A percentile compares a stretch with the other conserved stretches of the same genome.
Conservation (phyloP, 2,329 filamentous ascomycete genomes). For the Rachicladosporium sp. region DNA sequence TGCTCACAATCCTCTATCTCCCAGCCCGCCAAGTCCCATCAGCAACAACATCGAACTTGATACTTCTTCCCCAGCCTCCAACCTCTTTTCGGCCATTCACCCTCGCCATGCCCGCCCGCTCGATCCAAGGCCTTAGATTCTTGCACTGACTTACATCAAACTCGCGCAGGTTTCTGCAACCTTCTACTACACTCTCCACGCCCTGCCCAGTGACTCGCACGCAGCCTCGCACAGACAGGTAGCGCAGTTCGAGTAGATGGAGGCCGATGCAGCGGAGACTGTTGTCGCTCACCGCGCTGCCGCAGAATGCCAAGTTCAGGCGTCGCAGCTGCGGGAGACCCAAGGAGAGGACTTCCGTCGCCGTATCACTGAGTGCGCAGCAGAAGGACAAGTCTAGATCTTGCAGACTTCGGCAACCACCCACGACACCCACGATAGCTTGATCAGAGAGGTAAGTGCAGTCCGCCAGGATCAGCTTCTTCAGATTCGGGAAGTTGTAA, state of each 20-base stretch:
- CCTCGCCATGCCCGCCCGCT: slow-evolving; percentile 53
- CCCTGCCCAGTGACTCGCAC: slow-evolving; percentile 86
- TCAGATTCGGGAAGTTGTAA: slow-evolving; percentile 67
- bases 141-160: slow-evolving; percentile 94
- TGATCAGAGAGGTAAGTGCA: slow-evolving; percentile 96
- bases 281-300: slow-evolving; percentile 82
- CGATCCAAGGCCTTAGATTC: slow-evolving; percentile 72
- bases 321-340: slow-evolving; percentile 77
- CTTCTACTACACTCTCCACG: slow-evolving; percentile 81
- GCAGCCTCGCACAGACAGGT: slow-evolving; percentile 81
- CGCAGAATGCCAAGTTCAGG: slow-evolving; percentile 87
- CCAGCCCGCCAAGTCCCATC: slow-evolving; percentile 28
- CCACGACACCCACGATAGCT: slow-evolving; percentile 82
- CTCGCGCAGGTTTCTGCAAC: slow-evolving; percentile 66
- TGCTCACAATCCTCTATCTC: too few species aligned
- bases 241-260: slow-evolving; percentile 71
- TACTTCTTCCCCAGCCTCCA: slow-evolving; percentile 32
- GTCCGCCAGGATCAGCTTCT: slow-evolving; percentile 74
- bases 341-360: slow-evolving; percentile 87
- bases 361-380: slow-evolving; percentile 89
- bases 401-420: slow-evolving; percentile 73
- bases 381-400: slow-evolving; percentile 93
- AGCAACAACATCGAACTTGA: slow-evolving; percentile 47
- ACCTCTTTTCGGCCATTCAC: slow-evolving; percentile 22
- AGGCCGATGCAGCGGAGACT: slow-evolving; percentile 78